Evolutionary conservation across 805 yeast species (phyloP), one percentile per base, ranked within the genome.

Genomic region (Sugiyamaella valdiviana): DNA sequence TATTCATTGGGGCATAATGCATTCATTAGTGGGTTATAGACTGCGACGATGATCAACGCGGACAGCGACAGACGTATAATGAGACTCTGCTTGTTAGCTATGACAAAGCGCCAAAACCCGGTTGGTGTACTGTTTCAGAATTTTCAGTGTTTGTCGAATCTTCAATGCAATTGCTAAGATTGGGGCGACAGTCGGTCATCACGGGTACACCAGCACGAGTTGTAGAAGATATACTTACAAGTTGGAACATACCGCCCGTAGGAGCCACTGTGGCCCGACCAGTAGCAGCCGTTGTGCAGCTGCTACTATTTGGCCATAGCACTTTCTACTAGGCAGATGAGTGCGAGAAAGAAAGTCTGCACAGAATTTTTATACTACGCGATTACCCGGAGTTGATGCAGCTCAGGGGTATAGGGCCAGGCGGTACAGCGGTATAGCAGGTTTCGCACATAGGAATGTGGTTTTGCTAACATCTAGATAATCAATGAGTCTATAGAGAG

Each of bases 71-170:
- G 9, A 26, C n/a, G 14, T 26, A 26, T 26, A 12, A 26, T 26
- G 10, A 6, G 14, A 10, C 14, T n/a, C 32, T 26, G 32, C 9
- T 26, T 6, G 32, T 26, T 26, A 26, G 32, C 14, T 3, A 3
- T 26, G 32, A 4, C 9, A 15, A 26, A 6, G 6, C 9, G 15
- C 19, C 5, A 16, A 24, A 26, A 42, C 20, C 26, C 12, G 32
- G 14, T 22, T 7, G 15, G 29, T 23, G 14, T 14, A n/a, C 45
- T 20, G 36, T 44, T 22, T 45, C 48, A 45, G 48, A 45, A 45
- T 45, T 45, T 45, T 45, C 48, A 45, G 48, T 45, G 48, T 45
- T 45, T 45, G 48, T 45, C 48, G 48, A 45, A 45, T 45, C 48
- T 39, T 45, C 48, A 45, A 41, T n/a, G 44, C 41, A 45, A 29